Base-by-base conservation (phyloP, 1,139 yeast genomes). In the Geotrichum phurueaensis region DNA sequence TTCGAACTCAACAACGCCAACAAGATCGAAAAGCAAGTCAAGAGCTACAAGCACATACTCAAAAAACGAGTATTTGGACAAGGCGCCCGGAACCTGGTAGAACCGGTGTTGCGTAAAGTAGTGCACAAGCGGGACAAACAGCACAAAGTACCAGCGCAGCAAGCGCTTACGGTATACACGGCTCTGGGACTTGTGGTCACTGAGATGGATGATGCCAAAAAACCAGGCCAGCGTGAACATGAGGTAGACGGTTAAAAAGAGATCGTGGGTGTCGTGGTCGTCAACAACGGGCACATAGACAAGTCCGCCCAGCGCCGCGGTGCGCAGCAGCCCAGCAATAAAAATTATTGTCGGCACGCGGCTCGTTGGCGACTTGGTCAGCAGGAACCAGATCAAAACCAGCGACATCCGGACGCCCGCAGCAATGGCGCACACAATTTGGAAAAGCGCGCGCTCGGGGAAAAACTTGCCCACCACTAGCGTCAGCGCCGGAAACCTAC, bases 41-140 rank as follows among this genome's bases (percentile, higher is more conserved):
- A 88, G 77, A 29, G 86, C 68, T 61, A 88, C 86, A 69, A 89
- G 76, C 0, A 84, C 74, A 96, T 96, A 89, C 72, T 89, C 96
- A 67, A 87, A 85, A 69, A 86, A 85, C 0, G 96, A 94, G 69
- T 88, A 88, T 57, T 84, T 78, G 0, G 96, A 87, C 70, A 88
- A 87, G 0, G 96, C 92, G 10, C 96, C 96, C 0, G 94, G 80
- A 39, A 82, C 76, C 59, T 80, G 83, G 66, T 87, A 86, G 27
- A 89, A 87, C 67, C 87, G 86, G 71, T 88, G 96, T 70, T 88
- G 91, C 59, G 88, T 84, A 68, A 85, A 88, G 80, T 87, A 84
- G 71, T 88, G 89, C 33, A 87, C 78, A 73, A 89, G 78, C 1
- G 96, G 95, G 2, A 85, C 75, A 57, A 88, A 72, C n/a, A 82